Percentiles rank a stretch among this genome's conserved stretches.
Conservation (phyloP, 2,329 filamentous ascomycete genomes). For the Penicillium thymicola region DNA sequence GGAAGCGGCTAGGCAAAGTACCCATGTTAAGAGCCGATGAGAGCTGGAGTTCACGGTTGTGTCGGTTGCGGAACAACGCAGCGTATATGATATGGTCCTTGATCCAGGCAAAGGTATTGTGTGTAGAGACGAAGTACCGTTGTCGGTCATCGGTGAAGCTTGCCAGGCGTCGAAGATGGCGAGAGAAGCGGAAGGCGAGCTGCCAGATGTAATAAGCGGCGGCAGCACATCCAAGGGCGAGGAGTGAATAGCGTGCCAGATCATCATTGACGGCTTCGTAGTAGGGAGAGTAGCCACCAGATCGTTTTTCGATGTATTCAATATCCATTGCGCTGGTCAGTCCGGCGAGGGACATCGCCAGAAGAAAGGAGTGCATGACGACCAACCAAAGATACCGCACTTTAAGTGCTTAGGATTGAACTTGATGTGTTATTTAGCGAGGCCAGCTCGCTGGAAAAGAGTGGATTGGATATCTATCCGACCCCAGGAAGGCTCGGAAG, state of each 20-base stretch:
- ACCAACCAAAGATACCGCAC: neutral
- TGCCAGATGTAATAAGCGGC: slow-evolving; percentile 66
- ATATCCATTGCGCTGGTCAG: slow-evolving; percentile 26
- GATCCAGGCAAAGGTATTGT: slow-evolving; percentile 58
- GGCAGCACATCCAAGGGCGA: slow-evolving; percentile 63
- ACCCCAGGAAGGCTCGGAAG: neutral
- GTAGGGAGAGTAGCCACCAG: slow-evolving; percentile 12
- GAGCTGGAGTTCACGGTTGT: slow-evolving; percentile 46
- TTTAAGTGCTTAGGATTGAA: neutral
- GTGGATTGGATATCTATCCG: slow-evolving; percentile 1
- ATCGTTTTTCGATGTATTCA: slow-evolving; percentile 28
- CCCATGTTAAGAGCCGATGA: slow-evolving; percentile 46
- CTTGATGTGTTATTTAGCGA: slow-evolving; percentile 17
- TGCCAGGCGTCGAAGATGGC: slow-evolving; percentile 69
- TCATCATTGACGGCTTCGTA: slow-evolving; percentile 49
- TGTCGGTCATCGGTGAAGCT: slow-evolving; percentile 77
- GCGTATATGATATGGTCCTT: slow-evolving; percentile 63
- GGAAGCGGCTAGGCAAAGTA: slow-evolving; percentile 46
- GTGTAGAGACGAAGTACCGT: slow-evolving; percentile 67
- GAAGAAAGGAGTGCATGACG: slow-evolving; percentile 24
- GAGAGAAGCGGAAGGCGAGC: slow-evolving; percentile 56
- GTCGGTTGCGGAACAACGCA: slow-evolving; percentile 43
- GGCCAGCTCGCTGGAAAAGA: slow-evolving; percentile 30
- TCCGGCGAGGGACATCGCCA: slow-evolving; percentile 29
- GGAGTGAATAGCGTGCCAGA: slow-evolving; percentile 59